Evolutionary conservation across 352 stramenopile species (phyloP).

Genomic region (Phytophthora agathidicida): DNA sequence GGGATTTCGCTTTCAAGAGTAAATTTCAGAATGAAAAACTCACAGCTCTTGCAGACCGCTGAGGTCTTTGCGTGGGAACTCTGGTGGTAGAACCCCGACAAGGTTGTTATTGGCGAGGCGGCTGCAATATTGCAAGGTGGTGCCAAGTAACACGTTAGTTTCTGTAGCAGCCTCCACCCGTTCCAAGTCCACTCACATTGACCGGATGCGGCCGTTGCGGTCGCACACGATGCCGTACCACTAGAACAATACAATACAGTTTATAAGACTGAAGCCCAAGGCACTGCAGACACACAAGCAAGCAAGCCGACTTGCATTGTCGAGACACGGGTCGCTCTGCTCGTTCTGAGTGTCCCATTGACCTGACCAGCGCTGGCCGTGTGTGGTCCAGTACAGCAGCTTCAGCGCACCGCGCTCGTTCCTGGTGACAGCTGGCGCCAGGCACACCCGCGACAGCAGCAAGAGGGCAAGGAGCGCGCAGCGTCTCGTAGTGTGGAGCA

Average conservation of each 20-base stretch:
- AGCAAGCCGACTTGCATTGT: slow-evolving; percentile 33
- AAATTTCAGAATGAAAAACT: too few relatives aligned
- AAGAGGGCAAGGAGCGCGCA: not conserved
- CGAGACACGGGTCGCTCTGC: slow-evolving; percentile 62
- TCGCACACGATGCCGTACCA: slow-evolving; percentile 77
- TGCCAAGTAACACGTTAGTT: not conserved
- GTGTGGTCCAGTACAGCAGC: slow-evolving; percentile 66
- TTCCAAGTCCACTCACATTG: slow-evolving; percentile 44
- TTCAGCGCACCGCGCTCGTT: slow-evolving; percentile 71
- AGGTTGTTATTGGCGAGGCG: slow-evolving; percentile 71
- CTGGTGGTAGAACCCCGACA: slow-evolving; percentile 52
- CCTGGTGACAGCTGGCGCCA: slow-evolving; percentile 17
- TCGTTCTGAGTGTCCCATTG: slow-evolving; percentile 75
- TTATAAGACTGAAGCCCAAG: not conserved
- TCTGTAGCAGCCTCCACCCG: not conserved
- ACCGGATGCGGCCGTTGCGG: slow-evolving; percentile 49
- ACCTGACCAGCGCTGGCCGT: slow-evolving; percentile 53
- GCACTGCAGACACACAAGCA: not conserved
- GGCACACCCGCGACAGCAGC: slow-evolving; percentile 10
- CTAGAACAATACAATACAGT: slow-evolving; percentile 20
- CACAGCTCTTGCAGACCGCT: slow-evolving; percentile 63
- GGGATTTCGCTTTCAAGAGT: too few relatives aligned
- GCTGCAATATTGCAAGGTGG: slow-evolving; percentile 23
- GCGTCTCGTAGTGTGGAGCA: too few relatives aligned
- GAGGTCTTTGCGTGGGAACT: slow-evolving; percentile 59